Percentiles rank a stretch among this genome's conserved stretches.
Evolutionary conservation across 2,329 filamentous ascomycete species (phyloP).

Genomic region (Amauroascus niger): DNA sequence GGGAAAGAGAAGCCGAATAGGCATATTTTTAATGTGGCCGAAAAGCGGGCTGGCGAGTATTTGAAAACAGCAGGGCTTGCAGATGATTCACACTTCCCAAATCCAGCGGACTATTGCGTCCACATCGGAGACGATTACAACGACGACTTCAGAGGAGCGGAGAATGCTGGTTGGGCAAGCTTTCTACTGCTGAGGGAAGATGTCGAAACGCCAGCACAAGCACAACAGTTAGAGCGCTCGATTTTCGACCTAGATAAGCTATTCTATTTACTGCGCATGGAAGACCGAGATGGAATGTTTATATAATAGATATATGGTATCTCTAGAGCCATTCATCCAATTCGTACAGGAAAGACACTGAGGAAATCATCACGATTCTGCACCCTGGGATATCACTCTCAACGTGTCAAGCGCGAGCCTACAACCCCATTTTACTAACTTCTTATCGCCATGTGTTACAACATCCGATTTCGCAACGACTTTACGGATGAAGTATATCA

Average conservation of each 20-base stretch:
- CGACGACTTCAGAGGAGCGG: slow-evolving; percentile 35
- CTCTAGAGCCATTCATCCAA: not conserved
- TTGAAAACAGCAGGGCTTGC: not conserved
- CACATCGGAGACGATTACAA: slow-evolving; percentile 40
- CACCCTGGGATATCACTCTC: slow-evolving; percentile 25
- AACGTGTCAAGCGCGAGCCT: slow-evolving; percentile 35
- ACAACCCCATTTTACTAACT: slow-evolving; percentile 41
- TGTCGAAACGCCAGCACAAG: not conserved
- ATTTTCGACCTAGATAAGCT: not conserved
- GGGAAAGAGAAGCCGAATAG: slow-evolving; percentile 37
- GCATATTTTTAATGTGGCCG: slow-evolving; percentile 34
- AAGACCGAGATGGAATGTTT: not conserved
- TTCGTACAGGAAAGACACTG: not conserved
- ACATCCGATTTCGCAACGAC: slow-evolving; percentile 58
- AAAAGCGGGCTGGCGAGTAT: slow-evolving; percentile 23
- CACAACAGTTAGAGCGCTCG: not conserved
- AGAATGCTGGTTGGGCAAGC: slow-evolving; percentile 31
- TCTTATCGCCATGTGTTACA: slow-evolving; percentile 43
- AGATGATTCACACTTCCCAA: slow-evolving; percentile 8
- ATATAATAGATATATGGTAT: not conserved
- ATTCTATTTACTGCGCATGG: not conserved
- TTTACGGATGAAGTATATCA: slow-evolving; percentile 73
- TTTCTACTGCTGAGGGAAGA: slow-evolving; percentile 16
- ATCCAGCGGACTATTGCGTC: slow-evolving; percentile 23
- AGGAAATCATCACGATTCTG: not conserved